Percentiles rank a stretch among this genome's conserved stretches.
phyloP scores from a whole-genome alignment of 495 filamentous ascomycete species.

The Entonaema liquescens region DNA sequence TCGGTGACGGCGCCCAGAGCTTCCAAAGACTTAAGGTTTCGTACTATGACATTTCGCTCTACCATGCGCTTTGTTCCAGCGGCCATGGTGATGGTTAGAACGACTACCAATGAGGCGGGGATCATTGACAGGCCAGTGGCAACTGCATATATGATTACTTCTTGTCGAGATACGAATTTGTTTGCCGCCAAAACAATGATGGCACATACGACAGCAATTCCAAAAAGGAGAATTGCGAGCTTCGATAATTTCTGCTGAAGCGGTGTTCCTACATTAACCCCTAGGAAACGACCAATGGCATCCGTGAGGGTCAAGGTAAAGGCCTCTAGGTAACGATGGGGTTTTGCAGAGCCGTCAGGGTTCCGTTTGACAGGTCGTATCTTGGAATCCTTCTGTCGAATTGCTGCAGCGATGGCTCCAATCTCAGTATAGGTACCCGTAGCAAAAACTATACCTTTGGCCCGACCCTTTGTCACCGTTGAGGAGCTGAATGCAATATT shows the following conservation, averaged over 20 bases:
- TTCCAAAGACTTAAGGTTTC: conserved; percentile 61
- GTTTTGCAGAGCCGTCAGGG: conserved; percentile 63
- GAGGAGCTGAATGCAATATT: conserved; percentile 60
- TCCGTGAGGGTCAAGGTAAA: conserved; percentile 72
- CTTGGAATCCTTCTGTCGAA: conserved; percentile 53
- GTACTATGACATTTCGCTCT: conserved; percentile 58
- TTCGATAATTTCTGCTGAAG: conserved; percentile 61
- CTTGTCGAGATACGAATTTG: conserved; percentile 51
- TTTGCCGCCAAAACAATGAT: conserved; percentile 62
- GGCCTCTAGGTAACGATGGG: conserved; percentile 74
- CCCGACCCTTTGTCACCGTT: conserved; percentile 60
- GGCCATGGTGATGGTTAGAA: conserved; percentile 65
- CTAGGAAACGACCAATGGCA: conserved; percentile 73
- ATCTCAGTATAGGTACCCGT: conserved; percentile 60
- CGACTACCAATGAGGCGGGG: conserved; percentile 61
- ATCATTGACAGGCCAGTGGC: conserved; percentile 70
- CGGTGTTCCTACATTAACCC: conserved; percentile 68
- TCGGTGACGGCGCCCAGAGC: conserved; percentile 74
- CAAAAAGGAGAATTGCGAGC: conserved; percentile 59
- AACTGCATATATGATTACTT: conserved; percentile 63
- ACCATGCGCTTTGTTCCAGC: conserved; percentile 63
- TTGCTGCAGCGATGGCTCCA: conserved; percentile 56
- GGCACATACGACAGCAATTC: conserved; percentile 58
- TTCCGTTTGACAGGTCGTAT: conserved; percentile 66
- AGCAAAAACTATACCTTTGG: conserved; percentile 54